Evolutionary conservation across 1,284 basidiomycete genomes (phyloP).

Genomic region (Cryptococcus amylolentus): DNA sequence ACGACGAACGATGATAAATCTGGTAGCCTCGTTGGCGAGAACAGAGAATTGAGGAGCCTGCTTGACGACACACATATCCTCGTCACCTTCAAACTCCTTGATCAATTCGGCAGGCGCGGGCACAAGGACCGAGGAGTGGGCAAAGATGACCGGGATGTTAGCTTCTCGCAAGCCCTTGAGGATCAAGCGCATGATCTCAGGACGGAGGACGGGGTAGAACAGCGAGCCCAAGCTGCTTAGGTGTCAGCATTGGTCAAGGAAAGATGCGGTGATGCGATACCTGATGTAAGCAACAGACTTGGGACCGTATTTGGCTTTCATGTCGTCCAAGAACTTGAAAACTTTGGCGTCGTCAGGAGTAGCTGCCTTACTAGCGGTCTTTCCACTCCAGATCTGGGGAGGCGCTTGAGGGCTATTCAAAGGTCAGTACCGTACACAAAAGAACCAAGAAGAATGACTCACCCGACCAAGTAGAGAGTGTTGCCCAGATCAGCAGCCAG

Average conservation of each 20-base stretch:
- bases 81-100: constrained; percentile 11
- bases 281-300: constrained; percentile 17
- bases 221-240: constrained; percentile 18
- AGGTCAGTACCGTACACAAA: not conserved
- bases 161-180: constrained; percentile 18
- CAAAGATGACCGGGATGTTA: constrained; percentile 22
- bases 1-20: constrained; percentile 16
- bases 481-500: constrained; percentile 13
- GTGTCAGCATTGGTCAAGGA: too few species aligned
- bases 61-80: constrained; percentile 14
- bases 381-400: constrained; percentile 14
- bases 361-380: constrained; percentile 1
- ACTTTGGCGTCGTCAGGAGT: constrained; percentile 20
- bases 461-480: constrained; percentile 20
- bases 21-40: constrained; percentile 17
- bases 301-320: constrained; percentile 16
- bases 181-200: constrained; percentile 19
- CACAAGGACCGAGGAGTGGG: constrained; percentile 17
- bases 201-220: constrained; percentile 19
- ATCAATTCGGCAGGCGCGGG: constrained; percentile 8
- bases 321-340: constrained; percentile 20
- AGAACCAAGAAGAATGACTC: not conserved
- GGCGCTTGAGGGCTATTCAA: constrained; percentile 17
- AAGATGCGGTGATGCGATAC: not conserved
- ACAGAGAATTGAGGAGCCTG: constrained; percentile 27